Base-by-base conservation (phyloP, 2,329 filamentous ascomycete genomes). In the Orbilia blumenaviensis region DNA sequence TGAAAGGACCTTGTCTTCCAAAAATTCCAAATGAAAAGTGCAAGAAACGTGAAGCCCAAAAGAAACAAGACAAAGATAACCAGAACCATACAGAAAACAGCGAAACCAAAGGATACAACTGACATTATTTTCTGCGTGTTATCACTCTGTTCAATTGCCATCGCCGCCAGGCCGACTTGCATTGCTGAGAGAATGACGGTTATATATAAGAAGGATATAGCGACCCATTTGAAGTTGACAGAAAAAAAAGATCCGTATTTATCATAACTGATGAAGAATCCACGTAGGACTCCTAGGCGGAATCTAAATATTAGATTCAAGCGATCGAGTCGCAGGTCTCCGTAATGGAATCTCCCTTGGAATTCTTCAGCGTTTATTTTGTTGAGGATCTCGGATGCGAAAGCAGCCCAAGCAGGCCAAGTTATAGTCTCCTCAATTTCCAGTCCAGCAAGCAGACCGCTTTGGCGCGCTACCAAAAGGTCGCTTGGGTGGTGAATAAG, bases 401-500 rank as follows among this genome's bases (percentile, higher is more conserved):
- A 21, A 41, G 58, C 36, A 4, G 21, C 58, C 58, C 58, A 62
- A 16, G 8, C 6, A 10, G 27, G 21, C 58, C 58, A 62, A 7
- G 36, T 32, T 46, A 46, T 25, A 12, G 23, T 21, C 18, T 14
- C 8, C 18, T 46, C 42, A 3, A 46, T 46, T 41, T 44, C 25
- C 8, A 21, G 14, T 0, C 27, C 58, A 3, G 81, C 80, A 14
- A 84, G 36, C 0, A 84, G 79, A 16, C 69, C 58, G 1, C 69
- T 27, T 2, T 81, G 78, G 14, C 80, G 67, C 0, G 83, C 83
- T 14, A 84, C 82, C 1, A 46, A 14, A 21, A 84, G 81, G 71
- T 84, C 83, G 32, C 80, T 82, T 66, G 82, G 79, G 61, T 81
- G 79, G 0, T 34, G 54, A 3, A 85, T 79, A 1, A 84, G 78